Evolutionary conservation across 768 basidiomycete species (phyloP), one percentile per base, ranked within the genome.

Genomic region (Rubroboletus pulcherrimus): DNA sequence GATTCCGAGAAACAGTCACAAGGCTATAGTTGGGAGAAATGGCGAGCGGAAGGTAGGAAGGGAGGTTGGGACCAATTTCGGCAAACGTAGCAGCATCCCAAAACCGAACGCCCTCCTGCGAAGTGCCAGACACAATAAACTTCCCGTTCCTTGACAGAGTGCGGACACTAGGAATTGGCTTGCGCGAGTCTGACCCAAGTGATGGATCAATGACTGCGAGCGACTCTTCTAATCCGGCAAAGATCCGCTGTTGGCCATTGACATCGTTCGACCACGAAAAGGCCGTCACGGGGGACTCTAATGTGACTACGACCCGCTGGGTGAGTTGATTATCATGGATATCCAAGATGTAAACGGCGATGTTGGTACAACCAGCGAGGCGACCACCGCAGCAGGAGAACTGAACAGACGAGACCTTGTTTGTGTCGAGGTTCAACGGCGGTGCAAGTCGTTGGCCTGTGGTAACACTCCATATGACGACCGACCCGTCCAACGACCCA

Each of bases 1-100:
- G 7, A 7, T 45, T 9, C 37, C 24, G 14, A 2, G 55, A 45
- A 26, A 46, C 9, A 1, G 31, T 44, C 12, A 57, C 35, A 14
- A 58, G 55, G n/a, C 3, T 33, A n/a, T 58, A 35, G 19, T 57
- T 4, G 11, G 38, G 38, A 35, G 57, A 58, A 45, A 58, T 24
- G 26, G 42, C 42, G 1, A 57, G 24, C 5, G 45, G 55, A 37
- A 41, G 34, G 24, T 19, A 55, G 7, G 48, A 49, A 0, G 56
- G 47, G 38, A 50, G 48, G 14, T 15, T 49, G 42, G 30, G 15
- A 24, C 43, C 57, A 37, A 57, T 57, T 9, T 58, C 48, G 15
- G 33, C 1, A 44, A 57, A 57, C 5, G 48, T 50, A 6, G 31
- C 37, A 37, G 55, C 45, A 31, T 58, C 57, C 55, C 43, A 40